These are phyloP conservation scores for Abelmoschus esculentus DNA, from an alignment of 345 rosid genomes.

Conservation along the genomic window DNA sequence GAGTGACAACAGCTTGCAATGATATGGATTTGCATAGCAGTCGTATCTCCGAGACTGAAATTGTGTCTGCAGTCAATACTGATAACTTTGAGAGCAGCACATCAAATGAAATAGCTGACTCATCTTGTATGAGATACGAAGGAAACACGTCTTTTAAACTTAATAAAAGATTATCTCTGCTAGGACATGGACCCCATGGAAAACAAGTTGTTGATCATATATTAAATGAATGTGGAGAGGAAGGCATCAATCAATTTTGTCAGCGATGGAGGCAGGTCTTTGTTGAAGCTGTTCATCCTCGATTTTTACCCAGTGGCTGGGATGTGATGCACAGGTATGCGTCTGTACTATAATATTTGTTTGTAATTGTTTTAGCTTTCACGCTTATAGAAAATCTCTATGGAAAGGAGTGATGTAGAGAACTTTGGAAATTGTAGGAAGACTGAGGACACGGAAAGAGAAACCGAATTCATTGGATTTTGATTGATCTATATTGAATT, in stretches of 20 bases:
- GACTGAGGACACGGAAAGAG: not conserved
- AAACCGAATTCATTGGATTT: not conserved
- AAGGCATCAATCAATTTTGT: constrained; percentile 57
- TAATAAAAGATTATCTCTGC: constrained; percentile 56
- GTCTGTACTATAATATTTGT: not conserved
- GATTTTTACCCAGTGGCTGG: constrained; percentile 82
- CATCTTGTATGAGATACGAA: constrained; percentile 5
- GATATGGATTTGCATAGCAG: constrained; percentile 9
- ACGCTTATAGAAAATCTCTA: not conserved
- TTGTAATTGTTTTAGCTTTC: not conserved
- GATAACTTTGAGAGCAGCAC: constrained; percentile 12
- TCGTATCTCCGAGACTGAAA: constrained; percentile 20
- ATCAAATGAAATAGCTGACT: constrained; percentile 17
- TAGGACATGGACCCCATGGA: constrained; percentile 98
- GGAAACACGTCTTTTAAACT: constrained; percentile 25
- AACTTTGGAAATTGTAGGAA: not conserved
- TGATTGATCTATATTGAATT: not conserved
- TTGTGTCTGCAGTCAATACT: constrained; percentile 15
- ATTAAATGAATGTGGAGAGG: constrained; percentile 48
- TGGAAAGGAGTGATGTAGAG: not conserved
- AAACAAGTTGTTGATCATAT: constrained; percentile 72
- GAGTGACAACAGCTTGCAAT: constrained; percentile 11
- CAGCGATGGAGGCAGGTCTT: too few relatives aligned
- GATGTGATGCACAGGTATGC: constrained; percentile 71
- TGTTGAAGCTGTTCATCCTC: constrained; percentile 71